Base-by-base conservation (phyloP, 345 rosid genomes). In the Populus simonii region DNA sequence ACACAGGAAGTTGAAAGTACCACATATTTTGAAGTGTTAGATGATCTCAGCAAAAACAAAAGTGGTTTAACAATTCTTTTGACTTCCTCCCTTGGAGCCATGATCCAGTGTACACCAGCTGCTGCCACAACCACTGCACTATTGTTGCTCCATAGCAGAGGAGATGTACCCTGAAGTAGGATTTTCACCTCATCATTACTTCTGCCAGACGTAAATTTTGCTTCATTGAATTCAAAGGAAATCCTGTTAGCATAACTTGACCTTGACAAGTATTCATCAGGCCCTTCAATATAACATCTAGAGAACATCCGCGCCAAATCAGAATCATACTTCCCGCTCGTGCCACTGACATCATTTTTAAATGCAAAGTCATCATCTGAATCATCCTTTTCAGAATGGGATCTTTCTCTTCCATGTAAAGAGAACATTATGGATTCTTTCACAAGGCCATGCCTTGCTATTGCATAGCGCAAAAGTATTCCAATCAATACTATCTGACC, bases 81-180 rank as follows among this genome's bases (percentile, higher is more conserved):
- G 65, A 92, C 86, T 85, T 93, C 92, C 81, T 92, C 94, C 68
- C 72, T 74, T 38, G 98, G 90, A 7, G 93, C 93, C 98, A 93
- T 92, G 79, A 96, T 84, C 99, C 98, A 96, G 80, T 96, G 98
- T 80, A 93, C 94, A 55, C 96, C 92, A 81, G 96, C 94, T 71
- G 97, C 91, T 71, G 97, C 97, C 78, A 96, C 88, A 61, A 92
- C 94, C 74, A 96, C 98, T 27, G 97, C 98, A 85, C 97, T 93
- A 70, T 93, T 93, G 85, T 91, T 86, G 83, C 96, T 92, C 98
- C 98, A 91, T 62, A 96, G 78, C 89, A 96, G 85, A 36, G 99
- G 99, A 45, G 91, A 89, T n/a, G 98, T 91, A 86, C 97, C 89
- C 77, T 86, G 90, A 80, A 93, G 92, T 79, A 96, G 87, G 80